Evolutionary conservation across 768 basidiomycete genomes (phyloP).

Genomic region (Dioszegia crocea): DNA sequence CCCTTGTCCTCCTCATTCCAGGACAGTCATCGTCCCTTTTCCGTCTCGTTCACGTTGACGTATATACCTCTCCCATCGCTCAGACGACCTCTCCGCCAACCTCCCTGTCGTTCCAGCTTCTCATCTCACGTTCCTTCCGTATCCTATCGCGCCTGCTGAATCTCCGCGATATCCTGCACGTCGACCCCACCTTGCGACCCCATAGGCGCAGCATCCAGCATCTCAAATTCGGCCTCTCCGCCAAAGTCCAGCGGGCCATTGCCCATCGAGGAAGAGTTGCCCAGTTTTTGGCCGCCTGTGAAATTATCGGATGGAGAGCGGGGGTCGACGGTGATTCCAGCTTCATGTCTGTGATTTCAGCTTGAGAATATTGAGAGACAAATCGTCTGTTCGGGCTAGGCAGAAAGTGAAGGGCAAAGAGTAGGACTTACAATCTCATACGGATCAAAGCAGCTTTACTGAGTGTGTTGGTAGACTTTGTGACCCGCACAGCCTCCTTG

Average conservation of each 20-base stretch:
- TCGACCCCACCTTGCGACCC: too few relatives aligned
- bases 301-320: constrained; percentile 4
- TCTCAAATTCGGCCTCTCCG: not conserved
- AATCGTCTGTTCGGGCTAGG: too few relatives aligned
- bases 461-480: constrained; percentile 64
- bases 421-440: constrained; percentile 70
- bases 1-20: too few relatives aligned
- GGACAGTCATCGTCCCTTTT: too few relatives aligned
- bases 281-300: not conserved
- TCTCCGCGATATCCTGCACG: too few relatives aligned
- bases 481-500: constrained; percentile 67
- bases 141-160: too few relatives aligned
- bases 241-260: not conserved
- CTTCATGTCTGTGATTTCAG: constrained; percentile 25
- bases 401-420: too few relatives aligned
- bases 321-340: constrained; percentile 31
- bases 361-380: not conserved
- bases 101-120: too few relatives aligned
- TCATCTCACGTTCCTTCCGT: too few relatives aligned
- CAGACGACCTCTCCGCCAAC: too few relatives aligned
- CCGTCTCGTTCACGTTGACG: too few relatives aligned
- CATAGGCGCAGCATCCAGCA: not conserved
- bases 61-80: too few relatives aligned
- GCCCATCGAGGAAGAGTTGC: not conserved
- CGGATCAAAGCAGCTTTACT: constrained; percentile 76